These are phyloP conservation scores for Saccharomycopsis amapae DNA, from an alignment of 805 yeast genomes.

Conservation along the genomic window DNA sequence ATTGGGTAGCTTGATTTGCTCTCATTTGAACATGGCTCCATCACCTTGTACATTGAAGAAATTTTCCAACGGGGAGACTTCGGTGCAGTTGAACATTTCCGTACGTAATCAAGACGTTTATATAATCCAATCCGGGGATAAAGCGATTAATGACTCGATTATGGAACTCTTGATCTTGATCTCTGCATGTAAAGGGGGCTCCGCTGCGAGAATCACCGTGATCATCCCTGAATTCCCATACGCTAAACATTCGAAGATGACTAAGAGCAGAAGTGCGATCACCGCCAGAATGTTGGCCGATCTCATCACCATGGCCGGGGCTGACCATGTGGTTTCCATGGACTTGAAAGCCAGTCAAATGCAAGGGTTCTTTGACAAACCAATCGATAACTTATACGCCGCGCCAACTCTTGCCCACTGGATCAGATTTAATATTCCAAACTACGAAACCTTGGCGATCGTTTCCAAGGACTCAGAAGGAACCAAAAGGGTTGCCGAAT, in stretches of 20 bases:
- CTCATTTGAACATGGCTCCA: constrained; percentile 30
- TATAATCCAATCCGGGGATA: constrained; percentile 70
- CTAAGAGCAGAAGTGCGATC: constrained; percentile 29
- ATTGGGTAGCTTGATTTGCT: constrained; percentile 30
- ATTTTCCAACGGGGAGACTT: constrained; percentile 83
- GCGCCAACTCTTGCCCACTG: constrained; percentile 51
- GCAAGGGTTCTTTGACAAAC: constrained; percentile 58
- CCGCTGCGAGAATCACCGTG: constrained; percentile 90
- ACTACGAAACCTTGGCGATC: constrained; percentile 46
- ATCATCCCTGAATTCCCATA: constrained; percentile 94
- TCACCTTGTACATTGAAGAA: constrained; percentile 47
- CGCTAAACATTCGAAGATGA: constrained; percentile 74
- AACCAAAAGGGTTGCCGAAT: constrained; percentile 53
- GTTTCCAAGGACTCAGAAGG: constrained; percentile 64
- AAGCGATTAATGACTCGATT: constrained; percentile 68
- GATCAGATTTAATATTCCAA: constrained; percentile 44
- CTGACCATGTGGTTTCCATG: constrained; percentile 57
- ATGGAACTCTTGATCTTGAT: constrained; percentile 85
- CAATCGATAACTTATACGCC: constrained; percentile 53
- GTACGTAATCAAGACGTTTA: constrained; percentile 87
- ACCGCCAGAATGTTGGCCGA: constrained; percentile 37
- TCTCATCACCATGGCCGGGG: constrained; percentile 52
- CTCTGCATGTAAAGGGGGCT: constrained; percentile 92
- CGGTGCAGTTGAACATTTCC: constrained; percentile 81
- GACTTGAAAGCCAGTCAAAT: constrained; percentile 60